phyloP scores from a whole-genome alignment of 2,329 filamentous ascomycete species.

The Claviceps monticola region DNA sequence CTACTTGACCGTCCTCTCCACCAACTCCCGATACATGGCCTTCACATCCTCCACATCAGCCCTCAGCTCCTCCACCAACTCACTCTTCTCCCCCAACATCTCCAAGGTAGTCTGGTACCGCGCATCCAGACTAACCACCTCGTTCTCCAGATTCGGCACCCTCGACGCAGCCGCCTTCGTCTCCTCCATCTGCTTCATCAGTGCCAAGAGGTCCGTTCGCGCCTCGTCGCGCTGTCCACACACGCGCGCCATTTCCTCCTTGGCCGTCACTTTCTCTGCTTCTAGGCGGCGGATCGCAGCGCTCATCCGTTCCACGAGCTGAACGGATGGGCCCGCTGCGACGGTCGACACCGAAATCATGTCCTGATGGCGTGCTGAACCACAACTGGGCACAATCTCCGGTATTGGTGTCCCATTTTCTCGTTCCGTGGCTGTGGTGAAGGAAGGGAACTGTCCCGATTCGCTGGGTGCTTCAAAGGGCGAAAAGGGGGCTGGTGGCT shows the following conservation, averaged over 20 bases:
- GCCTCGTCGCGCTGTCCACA: slow-evolving; percentile 83
- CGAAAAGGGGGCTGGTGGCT: slow-evolving; percentile 28
- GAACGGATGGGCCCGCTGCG: slow-evolving; percentile 81
- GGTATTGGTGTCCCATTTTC: slow-evolving; percentile 32
- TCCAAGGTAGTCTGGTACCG: slow-evolving; percentile 86
- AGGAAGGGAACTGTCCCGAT: slow-evolving; percentile 21
- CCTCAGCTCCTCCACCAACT: slow-evolving; percentile 79
- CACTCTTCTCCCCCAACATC: slow-evolving; percentile 93
- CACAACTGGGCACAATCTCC: slow-evolving; percentile 16
- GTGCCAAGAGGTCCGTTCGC: slow-evolving; percentile 71
- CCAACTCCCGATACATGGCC: slow-evolving; percentile 86
- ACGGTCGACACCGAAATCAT: slow-evolving; percentile 82
- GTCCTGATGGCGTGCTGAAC: slow-evolving; percentile 57
- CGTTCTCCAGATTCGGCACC: slow-evolving; percentile 50
- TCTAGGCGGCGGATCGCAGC: slow-evolving; percentile 83
- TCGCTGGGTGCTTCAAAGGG: slow-evolving; percentile 29
- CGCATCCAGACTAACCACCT: slow-evolving; percentile 54
- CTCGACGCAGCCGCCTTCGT: slow-evolving; percentile 46
- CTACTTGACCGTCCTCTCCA: slow-evolving; percentile 68
- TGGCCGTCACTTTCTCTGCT: slow-evolving; percentile 75
- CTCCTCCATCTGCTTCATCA: slow-evolving; percentile 77
- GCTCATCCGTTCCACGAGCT: slow-evolving; percentile 92
- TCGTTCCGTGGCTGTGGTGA: slow-evolving; percentile 25
- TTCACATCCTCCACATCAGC: slow-evolving; percentile 89
- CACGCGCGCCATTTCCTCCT: slow-evolving; percentile 72